These are phyloP conservation scores for Entomortierella beljakovae DNA, from an alignment of 192 early-diverging fungal species.

Conservation along the genomic window DNA sequence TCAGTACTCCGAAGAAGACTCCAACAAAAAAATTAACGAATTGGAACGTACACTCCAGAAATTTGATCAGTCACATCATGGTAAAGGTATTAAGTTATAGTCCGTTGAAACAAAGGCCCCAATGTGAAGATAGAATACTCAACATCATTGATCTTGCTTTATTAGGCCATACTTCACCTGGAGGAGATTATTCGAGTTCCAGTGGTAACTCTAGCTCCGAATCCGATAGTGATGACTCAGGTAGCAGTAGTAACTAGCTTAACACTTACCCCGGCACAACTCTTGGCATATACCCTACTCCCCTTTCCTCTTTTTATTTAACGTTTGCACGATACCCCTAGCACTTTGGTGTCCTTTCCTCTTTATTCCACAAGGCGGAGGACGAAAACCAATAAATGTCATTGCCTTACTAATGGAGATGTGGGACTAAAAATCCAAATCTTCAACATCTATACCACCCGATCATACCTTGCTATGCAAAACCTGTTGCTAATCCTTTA, in stretches of 20 bases:
- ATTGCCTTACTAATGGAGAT: constrained; percentile 5
- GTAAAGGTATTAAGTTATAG: constrained; percentile 14
- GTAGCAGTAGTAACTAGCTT: constrained; percentile 53
- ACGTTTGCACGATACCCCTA: neutral
- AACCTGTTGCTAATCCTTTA: neutral
- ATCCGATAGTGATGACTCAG: constrained; percentile 88
- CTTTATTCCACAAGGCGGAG: neutral
- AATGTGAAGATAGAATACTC: constrained; percentile 21
- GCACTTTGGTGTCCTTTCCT: neutral
- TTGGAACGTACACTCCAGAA: constrained; percentile 60
- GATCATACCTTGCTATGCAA: neutral
- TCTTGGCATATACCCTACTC: neutral
- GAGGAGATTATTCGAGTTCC: constrained; percentile 58
- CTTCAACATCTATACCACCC: neutral
- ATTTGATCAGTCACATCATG: constrained; percentile 43
- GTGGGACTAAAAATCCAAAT: neutral
- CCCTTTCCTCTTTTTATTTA: neutral
- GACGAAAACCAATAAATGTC: constrained; percentile 12
- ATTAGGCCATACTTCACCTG: constrained; percentile 35
- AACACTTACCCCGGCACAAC: too few species aligned
- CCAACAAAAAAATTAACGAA: constrained; percentile 55
- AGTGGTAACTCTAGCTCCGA: constrained; percentile 65
- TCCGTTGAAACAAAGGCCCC: neutral
- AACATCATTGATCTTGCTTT: constrained; percentile 46
- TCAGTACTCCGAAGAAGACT: constrained; percentile 61